Base-by-base conservation (phyloP, 495 filamentous ascomycete genomes). In the Saxispiralis lemnorum region DNA sequence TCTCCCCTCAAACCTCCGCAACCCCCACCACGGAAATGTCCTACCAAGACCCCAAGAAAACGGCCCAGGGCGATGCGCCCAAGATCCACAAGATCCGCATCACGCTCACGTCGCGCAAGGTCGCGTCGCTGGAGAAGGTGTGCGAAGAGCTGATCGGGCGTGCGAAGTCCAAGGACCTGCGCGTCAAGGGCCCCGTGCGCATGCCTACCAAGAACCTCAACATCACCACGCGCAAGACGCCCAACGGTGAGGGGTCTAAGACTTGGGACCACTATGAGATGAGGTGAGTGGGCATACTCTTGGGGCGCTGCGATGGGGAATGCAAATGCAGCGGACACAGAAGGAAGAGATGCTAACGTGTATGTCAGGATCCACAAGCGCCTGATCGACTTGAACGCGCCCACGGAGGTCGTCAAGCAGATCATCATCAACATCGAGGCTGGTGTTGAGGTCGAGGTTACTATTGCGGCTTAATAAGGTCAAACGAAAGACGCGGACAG, bases 391-490 rank as follows among this genome's bases (percentile, higher is more conserved):
- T 42, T 53, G 13, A 89, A 88, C 64, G 89, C 89, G 48, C 89
- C 89, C 43, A 97, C 89, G 56, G 89, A 97, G 75, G 84, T 93
- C 48, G 89, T 97, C 66, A 97, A 97, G 79, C 86, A 94, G 76
- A 96, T 97, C 75, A 97, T 97, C 66, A 86, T 96, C 73, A 97
- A 97, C 74, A 96, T 97, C 66, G 89, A 97, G 78, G 89, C 89
- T 49, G 89, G 89, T 73, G 89, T 97, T 63, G 89, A 97, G 77
- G 89, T 97, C 58, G 89, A 97, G 76, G 89, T 97, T 55, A 97
- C 89, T 59, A 97, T 97, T 70, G 89, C 89, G 63, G 88, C 89
- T 64, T 97, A 85, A 74, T 62, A 31, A 19, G n/a, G 38, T 6
- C 6, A 2, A 19, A 17, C n/a, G 12, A 38, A 28, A 28, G 5